These are phyloP conservation scores for Astragalus membranaceus DNA, from an alignment of 306 rosid species.

Conservation along the genomic window DNA sequence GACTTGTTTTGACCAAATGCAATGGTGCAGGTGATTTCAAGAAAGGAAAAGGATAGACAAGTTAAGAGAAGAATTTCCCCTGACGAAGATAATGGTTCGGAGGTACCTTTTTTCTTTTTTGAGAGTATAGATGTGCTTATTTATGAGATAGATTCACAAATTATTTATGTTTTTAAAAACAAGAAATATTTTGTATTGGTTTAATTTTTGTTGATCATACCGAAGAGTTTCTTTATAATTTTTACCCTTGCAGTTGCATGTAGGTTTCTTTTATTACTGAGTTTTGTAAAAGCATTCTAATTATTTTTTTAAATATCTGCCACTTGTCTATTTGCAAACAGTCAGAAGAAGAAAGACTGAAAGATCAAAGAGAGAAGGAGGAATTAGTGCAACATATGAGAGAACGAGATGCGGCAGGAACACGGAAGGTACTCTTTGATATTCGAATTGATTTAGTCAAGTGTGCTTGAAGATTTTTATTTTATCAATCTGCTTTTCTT, in stretches of 20 bases:
- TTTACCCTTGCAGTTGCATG: background rate
- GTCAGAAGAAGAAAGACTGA: slow-evolving; percentile 88
- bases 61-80: slow-evolving; percentile 57
- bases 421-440: slow-evolving; percentile 58
- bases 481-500: background rate
- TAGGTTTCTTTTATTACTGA: background rate
- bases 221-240: background rate
- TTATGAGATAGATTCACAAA: background rate
- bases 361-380: slow-evolving; percentile 89
- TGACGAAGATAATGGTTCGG: slow-evolving; percentile 61
- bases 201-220: background rate
- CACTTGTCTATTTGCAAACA: slow-evolving; percentile 29
- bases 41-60: slow-evolving; percentile 41
- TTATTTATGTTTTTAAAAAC: background rate
- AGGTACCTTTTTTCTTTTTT: slow-evolving; percentile 36
- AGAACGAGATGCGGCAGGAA: slow-evolving; percentile 73
- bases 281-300: slow-evolving; percentile 5
- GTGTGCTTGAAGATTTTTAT: background rate
- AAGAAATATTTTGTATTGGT: background rate
- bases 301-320: background rate
- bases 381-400: slow-evolving; percentile 70
- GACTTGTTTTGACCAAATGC: slow-evolving; percentile 32
- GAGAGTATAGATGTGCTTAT: background rate
- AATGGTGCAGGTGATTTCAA: slow-evolving; percentile 48
- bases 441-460: background rate